Conservation (phyloP, 768 basidiomycete species). For the Termitomyces sp. region DNA sequence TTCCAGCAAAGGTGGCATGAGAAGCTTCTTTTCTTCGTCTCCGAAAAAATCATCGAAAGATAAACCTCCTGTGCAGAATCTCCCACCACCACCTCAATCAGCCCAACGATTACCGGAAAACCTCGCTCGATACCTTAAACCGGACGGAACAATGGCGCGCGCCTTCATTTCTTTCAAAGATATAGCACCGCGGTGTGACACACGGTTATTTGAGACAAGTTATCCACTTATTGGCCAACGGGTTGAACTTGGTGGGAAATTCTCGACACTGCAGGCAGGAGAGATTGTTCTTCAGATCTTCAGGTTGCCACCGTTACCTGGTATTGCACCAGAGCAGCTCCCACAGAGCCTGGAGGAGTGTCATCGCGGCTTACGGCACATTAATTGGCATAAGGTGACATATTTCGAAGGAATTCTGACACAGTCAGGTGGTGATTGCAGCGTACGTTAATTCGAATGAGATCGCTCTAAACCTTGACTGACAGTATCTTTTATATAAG, state of each 20-base stretch:
- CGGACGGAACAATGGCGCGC: slow-evolving; percentile 85
- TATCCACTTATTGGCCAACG: slow-evolving; percentile 82
- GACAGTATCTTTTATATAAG: slow-evolving; percentile 34
- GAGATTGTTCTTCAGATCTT: slow-evolving; percentile 91
- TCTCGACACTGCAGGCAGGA: slow-evolving; percentile 72
- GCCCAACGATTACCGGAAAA: slow-evolving; percentile 64
- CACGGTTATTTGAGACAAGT: slow-evolving; percentile 78
- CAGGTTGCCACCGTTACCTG: slow-evolving; percentile 85
- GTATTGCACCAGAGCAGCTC: slow-evolving; percentile 70
- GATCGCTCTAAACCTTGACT: background rate
- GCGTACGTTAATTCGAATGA: slow-evolving; percentile 46
- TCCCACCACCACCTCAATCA: slow-evolving; percentile 36
- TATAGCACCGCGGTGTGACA: slow-evolving; percentile 79
- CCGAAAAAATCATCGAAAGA: slow-evolving; percentile 64
- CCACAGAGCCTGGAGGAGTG: slow-evolving; percentile 95
- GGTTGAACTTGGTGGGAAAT: slow-evolving; percentile 52
- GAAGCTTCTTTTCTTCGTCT: slow-evolving; percentile 73
- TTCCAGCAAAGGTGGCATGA: slow-evolving; percentile 64
- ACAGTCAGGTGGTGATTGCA: slow-evolving; percentile 91
- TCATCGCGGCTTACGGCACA: slow-evolving; percentile 80
- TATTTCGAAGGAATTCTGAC: slow-evolving; percentile 93
- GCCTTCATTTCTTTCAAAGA: slow-evolving; percentile 90
- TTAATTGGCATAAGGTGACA: slow-evolving; percentile 92
- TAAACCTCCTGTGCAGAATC: slow-evolving; percentile 35
- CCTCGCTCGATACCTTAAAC: slow-evolving; percentile 77